Evolutionary conservation across 148 eudicot species (phyloP), one percentile per base, ranked within the genome.

Genomic region (Silene latifolia): DNA sequence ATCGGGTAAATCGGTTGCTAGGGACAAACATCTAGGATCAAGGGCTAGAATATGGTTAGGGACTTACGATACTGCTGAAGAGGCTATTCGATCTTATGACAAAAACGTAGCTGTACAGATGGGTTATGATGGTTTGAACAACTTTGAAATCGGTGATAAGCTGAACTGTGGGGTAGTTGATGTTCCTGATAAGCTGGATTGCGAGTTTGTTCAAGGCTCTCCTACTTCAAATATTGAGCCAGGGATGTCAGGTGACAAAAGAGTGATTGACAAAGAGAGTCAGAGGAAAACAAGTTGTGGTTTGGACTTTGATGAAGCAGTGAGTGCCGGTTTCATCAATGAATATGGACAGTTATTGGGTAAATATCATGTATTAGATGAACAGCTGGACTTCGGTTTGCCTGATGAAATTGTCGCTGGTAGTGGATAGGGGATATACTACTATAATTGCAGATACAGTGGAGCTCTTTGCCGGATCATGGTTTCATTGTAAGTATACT

Each of bases 311-410:
- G 71, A 69, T 10, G 62, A 69, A 73, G 75, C 68, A 19, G 69
- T 62, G 46, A 80, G 62, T n/a, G 59, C 59, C 29, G 72, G 75
- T n/a, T 44, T 81, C 51, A 65, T 77, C 39, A 66, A 77, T 46
- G 18, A 82, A 63, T 72, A 81, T 62, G 81, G 84, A 42, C 63
- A 67, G 42, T 48, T 81, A 13, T 9, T 81, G 39, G 84, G 81
- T 39, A 60, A 74, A 44, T 81, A 67, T 27, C 63, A 78, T 42
- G 64, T 74, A 27, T 74, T 69, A 63, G 84, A 81, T 77, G 80
- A 79, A 42, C 70, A 57, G 57, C 29, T 65, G 48, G 1, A 10
- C 23, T 32, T 35, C 7, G 15, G 47, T 4, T 18, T 39, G 51
- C 48, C 48, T 32, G 69, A 65, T 39, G 44, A 65, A 32, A 1